These are phyloP conservation scores for Aspergillus sparsus DNA, from an alignment of 495 filamentous ascomycete species.

Conservation along the genomic window DNA sequence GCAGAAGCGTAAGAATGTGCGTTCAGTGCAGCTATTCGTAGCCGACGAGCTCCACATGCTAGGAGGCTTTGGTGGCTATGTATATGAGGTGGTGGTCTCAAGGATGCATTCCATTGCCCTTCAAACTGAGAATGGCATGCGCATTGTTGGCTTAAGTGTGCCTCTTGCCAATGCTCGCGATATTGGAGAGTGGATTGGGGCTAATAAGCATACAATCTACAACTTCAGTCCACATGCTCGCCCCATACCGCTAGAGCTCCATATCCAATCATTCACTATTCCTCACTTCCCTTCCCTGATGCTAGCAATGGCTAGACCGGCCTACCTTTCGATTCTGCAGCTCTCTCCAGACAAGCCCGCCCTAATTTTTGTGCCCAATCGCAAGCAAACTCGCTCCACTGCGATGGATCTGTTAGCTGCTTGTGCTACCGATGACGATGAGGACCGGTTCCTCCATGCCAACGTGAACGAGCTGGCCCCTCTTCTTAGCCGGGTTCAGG, in stretches of 20 bases:
- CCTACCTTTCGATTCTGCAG: constrained; percentile 81
- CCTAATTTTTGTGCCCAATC: constrained; percentile 85
- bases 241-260: constrained; percentile 84
- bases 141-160: constrained; percentile 88
- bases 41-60: constrained; percentile 96
- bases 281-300: constrained; percentile 97
- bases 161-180: constrained; percentile 90
- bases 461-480: constrained; percentile 77
- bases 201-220: constrained; percentile 96
- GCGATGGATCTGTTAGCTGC: constrained; percentile 86
- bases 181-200: constrained; percentile 97
- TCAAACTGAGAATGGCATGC: constrained; percentile 80
- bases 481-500: constrained; percentile 76
- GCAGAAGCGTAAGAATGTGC: constrained; percentile 93
- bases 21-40: constrained; percentile 88
- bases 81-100: constrained; percentile 94
- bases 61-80: constrained; percentile 84
- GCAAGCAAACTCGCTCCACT: constrained; percentile 87
- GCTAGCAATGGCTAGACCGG: constrained; percentile 96
- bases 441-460: constrained; percentile 89
- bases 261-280: constrained; percentile 93
- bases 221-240: constrained; percentile 95
- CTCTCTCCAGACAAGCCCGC: constrained; percentile 86
- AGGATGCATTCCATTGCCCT: constrained; percentile 96
- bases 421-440: constrained; percentile 83